A percentile compares a stretch with the other conserved stretches of the same genome.
These are phyloP conservation scores for Coleophoma eucalyptorum DNA, from an alignment of 2,329 filamentous ascomycete genomes.

Conservation along the genomic window DNA sequence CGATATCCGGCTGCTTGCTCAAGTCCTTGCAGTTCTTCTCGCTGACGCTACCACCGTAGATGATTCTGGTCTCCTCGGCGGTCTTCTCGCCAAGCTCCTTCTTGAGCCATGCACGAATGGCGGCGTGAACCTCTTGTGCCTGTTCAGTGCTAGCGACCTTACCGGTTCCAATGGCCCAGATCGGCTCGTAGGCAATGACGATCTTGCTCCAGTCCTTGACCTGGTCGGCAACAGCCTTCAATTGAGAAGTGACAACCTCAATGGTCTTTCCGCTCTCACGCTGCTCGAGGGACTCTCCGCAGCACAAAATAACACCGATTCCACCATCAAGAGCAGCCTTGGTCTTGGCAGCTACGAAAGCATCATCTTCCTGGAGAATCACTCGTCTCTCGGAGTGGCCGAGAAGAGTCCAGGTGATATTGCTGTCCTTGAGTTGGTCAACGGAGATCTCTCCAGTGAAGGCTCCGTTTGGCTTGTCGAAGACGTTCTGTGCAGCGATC, in stretches of 20 bases:
- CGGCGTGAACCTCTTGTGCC: constrained; percentile 90
- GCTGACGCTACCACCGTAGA: constrained; percentile 94
- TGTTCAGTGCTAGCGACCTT: constrained; percentile 87
- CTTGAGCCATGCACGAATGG: constrained; percentile 85
- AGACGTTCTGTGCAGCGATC: constrained; percentile 95
- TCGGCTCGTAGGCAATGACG: constrained; percentile 97
- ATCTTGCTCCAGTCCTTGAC: constrained; percentile 88
- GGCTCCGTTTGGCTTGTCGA: constrained; percentile 92
- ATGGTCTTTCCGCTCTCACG: constrained; percentile 84
- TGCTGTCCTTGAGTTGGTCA: constrained; percentile 82
- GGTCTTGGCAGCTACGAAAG: constrained; percentile 87
- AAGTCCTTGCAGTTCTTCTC: constrained; percentile 98
- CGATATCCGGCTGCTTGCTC: constrained; percentile 89
- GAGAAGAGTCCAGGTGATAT: constrained; percentile 85
- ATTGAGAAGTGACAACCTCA: constrained; percentile 79
- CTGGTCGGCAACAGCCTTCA: constrained; percentile 76
- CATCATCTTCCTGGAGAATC: constrained; percentile 81
- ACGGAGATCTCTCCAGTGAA: constrained; percentile 97
- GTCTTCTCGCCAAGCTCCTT: constrained; percentile 70
- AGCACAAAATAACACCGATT: constrained; percentile 91
- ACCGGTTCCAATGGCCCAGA: constrained; percentile 94
- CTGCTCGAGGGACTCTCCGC: constrained; percentile 92
- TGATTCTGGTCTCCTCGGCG: constrained; percentile 83
- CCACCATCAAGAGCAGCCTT: constrained; percentile 87
- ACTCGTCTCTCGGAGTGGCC: constrained; percentile 95